Conservation (phyloP, 1,284 basidiomycete species). For the Cryptococcus sp. region DNA sequence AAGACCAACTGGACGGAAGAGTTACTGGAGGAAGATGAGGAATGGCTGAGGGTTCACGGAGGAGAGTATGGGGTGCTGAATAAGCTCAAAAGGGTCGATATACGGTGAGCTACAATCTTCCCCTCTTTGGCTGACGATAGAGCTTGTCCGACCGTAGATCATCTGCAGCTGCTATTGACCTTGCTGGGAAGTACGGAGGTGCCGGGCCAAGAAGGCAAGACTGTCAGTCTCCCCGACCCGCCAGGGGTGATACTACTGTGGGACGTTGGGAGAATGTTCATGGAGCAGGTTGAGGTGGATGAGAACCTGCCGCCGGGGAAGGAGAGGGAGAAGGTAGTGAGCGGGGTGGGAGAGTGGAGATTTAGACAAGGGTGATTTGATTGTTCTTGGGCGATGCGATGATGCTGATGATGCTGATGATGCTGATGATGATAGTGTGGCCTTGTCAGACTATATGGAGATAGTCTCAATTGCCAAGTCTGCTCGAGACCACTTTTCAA, state of each 20-base stretch:
- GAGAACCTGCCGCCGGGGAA: constrained; percentile 19
- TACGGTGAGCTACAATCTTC: constrained; percentile 13
- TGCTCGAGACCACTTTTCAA: constrained; percentile 18
- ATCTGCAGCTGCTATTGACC: constrained; percentile 28
- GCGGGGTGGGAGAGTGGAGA: background rate
- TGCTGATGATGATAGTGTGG: constrained; percentile 12
- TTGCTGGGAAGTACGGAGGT: constrained; percentile 13
- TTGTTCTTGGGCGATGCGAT: background rate
- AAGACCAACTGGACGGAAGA: constrained; percentile 16
- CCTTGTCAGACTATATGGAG: constrained; percentile 31
- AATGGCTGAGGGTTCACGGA: constrained; percentile 22
- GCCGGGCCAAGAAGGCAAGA: background rate
- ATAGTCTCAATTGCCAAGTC: constrained; percentile 23
- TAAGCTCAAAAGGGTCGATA: constrained; percentile 24
- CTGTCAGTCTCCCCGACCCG: constrained; percentile 5
- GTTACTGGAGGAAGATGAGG: constrained; percentile 35
- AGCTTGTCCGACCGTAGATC: constrained; percentile 20
- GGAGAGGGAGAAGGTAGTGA: background rate
- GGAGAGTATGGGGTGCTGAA: constrained; percentile 12
- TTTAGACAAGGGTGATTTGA: background rate
- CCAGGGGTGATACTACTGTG: constrained; percentile 31
- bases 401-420: no score
- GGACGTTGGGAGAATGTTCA: constrained; percentile 27
- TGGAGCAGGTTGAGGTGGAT: constrained; percentile 19
- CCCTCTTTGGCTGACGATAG: background rate